These are phyloP conservation scores for Leishmania turanica DNA, from an alignment of 208 protist genomes.

Conservation along the genomic window DNA sequence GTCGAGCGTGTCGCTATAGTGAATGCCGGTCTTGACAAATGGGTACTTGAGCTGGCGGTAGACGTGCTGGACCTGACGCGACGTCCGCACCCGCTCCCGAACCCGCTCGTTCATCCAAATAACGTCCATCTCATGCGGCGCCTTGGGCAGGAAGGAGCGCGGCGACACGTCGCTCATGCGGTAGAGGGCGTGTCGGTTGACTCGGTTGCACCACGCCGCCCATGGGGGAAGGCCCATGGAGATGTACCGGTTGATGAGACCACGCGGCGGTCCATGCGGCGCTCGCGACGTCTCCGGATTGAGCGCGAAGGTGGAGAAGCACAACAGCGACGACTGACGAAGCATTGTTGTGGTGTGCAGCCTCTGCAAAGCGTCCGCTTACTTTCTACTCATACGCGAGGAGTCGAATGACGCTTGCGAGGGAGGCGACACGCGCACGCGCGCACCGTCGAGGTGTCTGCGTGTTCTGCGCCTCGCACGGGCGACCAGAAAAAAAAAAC, in stretches of 20 bases:
- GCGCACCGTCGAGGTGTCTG: not conserved
- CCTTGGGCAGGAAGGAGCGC: conserved; percentile 75
- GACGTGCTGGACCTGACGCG: conserved; percentile 86
- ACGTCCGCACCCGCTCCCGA: conserved; percentile 88
- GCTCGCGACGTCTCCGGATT: conserved; percentile 84
- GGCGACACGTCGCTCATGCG: conserved; percentile 83
- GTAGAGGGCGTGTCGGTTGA: conserved; percentile 87
- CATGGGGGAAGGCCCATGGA: conserved; percentile 91
- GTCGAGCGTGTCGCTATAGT: conserved; percentile 84
- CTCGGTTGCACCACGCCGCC: conserved; percentile 89
- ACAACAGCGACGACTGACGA: conserved; percentile 26
- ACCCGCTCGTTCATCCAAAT: conserved; percentile 93
- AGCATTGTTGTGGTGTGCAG: conserved; percentile 19
- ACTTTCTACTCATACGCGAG: not conserved
- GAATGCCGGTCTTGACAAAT: conserved; percentile 88
- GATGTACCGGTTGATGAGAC: conserved; percentile 89
- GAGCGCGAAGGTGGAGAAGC: conserved; percentile 83
- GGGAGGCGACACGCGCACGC: not conserved
- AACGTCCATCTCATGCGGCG: conserved; percentile 89
- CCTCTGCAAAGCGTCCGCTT: not conserved
- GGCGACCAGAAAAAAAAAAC: not conserved
- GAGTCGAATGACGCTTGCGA: not conserved
- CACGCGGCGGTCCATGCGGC: conserved; percentile 81
- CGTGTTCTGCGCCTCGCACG: not conserved
- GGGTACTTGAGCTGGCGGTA: conserved; percentile 92